Conservation (phyloP, 1,139 yeast genomes). For the Protomyces macrosporus region DNA sequence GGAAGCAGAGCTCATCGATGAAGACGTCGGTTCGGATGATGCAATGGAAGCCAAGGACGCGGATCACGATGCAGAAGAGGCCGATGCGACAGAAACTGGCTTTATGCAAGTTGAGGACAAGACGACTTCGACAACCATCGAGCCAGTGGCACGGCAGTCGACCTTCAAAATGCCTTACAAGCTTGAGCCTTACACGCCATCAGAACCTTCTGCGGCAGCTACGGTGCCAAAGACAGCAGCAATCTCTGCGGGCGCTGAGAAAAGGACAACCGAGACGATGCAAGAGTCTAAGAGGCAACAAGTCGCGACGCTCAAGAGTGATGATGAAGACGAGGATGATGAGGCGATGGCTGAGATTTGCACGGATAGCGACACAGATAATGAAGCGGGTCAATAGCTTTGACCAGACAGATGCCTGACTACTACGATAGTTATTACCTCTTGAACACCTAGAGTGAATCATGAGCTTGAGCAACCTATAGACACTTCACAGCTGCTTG, state of each 20-base stretch:
- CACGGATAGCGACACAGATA: constrained; percentile 24
- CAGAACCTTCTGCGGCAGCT: background rate
- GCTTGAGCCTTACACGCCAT: background rate
- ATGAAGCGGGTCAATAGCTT: background rate
- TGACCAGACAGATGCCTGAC: too few relatives aligned
- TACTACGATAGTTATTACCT: too few relatives aligned
- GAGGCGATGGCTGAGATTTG: constrained; percentile 27
- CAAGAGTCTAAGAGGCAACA: constrained; percentile 3
- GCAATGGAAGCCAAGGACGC: background rate
- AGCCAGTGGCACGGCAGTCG: background rate
- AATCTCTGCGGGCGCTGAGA: background rate
- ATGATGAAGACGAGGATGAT: constrained; percentile 10
- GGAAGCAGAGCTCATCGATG: background rate
- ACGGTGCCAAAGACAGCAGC: too few relatives aligned
- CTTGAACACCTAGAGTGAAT: too few relatives aligned
- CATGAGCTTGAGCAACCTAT: too few relatives aligned
- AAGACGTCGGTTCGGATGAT: background rate
- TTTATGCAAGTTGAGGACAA: background rate
- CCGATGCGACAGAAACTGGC: background rate
- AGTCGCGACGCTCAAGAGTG: background rate
- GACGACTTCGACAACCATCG: background rate
- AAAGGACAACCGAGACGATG: background rate
- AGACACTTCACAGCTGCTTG: too few relatives aligned
- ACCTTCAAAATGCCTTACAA: background rate
- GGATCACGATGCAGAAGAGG: background rate